These are phyloP conservation scores for Trametes coccinea DNA, from an alignment of 768 basidiomycete species.

Conservation along the genomic window DNA sequence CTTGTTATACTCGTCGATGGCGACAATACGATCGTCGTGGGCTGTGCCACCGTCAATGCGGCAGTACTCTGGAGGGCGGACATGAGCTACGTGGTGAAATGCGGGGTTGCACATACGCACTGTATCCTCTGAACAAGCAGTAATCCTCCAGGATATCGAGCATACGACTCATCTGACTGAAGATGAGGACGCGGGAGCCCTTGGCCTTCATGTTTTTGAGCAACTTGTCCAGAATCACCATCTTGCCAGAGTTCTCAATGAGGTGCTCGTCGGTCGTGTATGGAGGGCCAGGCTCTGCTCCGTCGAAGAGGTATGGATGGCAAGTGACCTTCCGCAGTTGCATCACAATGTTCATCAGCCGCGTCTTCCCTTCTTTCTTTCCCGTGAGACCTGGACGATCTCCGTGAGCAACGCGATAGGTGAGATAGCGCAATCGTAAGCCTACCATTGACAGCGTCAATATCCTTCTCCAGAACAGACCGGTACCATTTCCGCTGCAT, in stretches of 20 bases:
- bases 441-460: conserved; percentile 94
- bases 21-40: conserved; percentile 92
- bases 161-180: conserved; percentile 99
- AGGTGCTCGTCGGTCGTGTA: conserved; percentile 98
- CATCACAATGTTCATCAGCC: conserved; percentile 99
- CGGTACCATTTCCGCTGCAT: conserved; percentile 99
- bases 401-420: background rate
- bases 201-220: conserved; percentile 84
- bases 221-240: conserved; percentile 96
- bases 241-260: conserved; percentile 92
- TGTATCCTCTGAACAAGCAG: conserved; percentile 86
- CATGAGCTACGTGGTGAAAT: conserved; percentile 1
- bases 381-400: conserved; percentile 70
- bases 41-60: conserved; percentile 95
- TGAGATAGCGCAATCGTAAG: background rate
- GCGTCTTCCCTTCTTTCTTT: conserved; percentile 98
- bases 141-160: conserved; percentile 97
- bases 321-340: conserved; percentile 91
- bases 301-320: conserved; percentile 91
- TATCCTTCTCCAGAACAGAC: conserved; percentile 94
- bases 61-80: conserved; percentile 71
- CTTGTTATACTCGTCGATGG: conserved; percentile 98
- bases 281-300: conserved; percentile 97
- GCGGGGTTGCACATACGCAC: conserved; percentile 47
- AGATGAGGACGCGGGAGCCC: conserved; percentile 94